These are phyloP conservation scores for Tetraselmis striata DNA, from an alignment of 139 green algal genomes.

Conservation along the genomic window DNA sequence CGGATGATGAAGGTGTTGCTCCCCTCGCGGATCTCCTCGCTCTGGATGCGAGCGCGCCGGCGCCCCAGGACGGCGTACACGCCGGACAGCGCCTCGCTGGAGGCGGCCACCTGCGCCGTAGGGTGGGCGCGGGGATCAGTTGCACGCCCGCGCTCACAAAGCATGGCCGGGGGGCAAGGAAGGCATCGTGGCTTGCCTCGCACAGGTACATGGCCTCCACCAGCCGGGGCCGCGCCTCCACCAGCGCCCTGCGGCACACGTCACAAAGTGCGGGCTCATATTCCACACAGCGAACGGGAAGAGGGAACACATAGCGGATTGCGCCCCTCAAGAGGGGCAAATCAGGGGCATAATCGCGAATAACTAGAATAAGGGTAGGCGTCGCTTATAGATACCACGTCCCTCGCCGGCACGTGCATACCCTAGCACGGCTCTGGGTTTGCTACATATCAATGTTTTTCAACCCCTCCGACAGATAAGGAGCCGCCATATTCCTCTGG, in stretches of 20 bases:
- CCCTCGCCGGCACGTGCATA: too few relatives aligned
- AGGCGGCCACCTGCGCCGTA: constrained; percentile 23
- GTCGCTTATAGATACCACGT: too few relatives aligned
- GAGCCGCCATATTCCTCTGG: too few relatives aligned
- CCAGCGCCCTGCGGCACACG: constrained; percentile 68
- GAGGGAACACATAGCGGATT: too few relatives aligned
- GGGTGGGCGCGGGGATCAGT: background rate
- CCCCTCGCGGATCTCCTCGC: constrained; percentile 92
- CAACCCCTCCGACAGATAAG: too few relatives aligned
- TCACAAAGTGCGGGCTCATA: too few relatives aligned
- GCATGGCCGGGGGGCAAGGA: background rate
- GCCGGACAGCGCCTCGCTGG: constrained; percentile 45
- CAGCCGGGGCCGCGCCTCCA: constrained; percentile 73
- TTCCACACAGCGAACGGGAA: too few relatives aligned
- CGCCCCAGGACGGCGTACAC: constrained; percentile 82
- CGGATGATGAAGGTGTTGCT: constrained; percentile 78
- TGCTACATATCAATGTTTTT: too few relatives aligned
- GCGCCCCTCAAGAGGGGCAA: too few relatives aligned
- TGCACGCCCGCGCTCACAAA: constrained; percentile 18
- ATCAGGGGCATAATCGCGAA: too few relatives aligned
- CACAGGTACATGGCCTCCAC: constrained; percentile 93
- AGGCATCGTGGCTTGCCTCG: constrained; percentile 41
- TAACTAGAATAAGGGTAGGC: too few relatives aligned
- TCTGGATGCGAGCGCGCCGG: constrained; percentile 69
- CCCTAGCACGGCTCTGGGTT: too few relatives aligned